phyloP scores from a whole-genome alignment of 306 rosid genomes.

The Corylus americana region DNA sequence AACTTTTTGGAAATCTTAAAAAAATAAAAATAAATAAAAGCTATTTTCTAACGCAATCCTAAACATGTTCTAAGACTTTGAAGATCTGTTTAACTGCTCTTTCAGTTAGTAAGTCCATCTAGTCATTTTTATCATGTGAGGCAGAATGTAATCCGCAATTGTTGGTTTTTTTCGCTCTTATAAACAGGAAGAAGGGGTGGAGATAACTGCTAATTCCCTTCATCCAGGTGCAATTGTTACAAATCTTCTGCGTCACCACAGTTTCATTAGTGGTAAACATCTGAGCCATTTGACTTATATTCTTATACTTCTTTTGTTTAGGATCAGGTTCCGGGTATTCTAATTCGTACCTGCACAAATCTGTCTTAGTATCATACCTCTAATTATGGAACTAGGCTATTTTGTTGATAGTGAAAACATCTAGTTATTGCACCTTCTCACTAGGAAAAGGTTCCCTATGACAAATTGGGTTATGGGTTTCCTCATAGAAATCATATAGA shows the following conservation, averaged over 20 bases:
- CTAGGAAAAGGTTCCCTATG: not conserved
- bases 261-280: slow-evolving; percentile 53
- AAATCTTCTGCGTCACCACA: slow-evolving; percentile 58
- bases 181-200: slow-evolving; percentile 71
- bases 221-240: slow-evolving; percentile 83
- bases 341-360: slow-evolving; percentile 12
- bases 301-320: not conserved
- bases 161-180: slow-evolving; percentile 4
- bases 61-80: not conserved
- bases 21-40: no score
- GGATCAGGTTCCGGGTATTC: slow-evolving; percentile 14
- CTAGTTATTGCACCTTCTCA: not conserved
- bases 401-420: not conserved
- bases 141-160: not conserved
- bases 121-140: not conserved
- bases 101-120: not conserved
- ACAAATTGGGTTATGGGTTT: not conserved
- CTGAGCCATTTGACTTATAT: not conserved
- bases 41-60: no score
- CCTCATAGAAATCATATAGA: not conserved
- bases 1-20: no score
- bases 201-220: slow-evolving; percentile 66
- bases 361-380: not conserved
- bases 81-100: not conserved
- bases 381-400: not conserved